Evolutionary conservation across 306 rosid genomes (phyloP).

Genomic region (Parietaria judaica): DNA sequence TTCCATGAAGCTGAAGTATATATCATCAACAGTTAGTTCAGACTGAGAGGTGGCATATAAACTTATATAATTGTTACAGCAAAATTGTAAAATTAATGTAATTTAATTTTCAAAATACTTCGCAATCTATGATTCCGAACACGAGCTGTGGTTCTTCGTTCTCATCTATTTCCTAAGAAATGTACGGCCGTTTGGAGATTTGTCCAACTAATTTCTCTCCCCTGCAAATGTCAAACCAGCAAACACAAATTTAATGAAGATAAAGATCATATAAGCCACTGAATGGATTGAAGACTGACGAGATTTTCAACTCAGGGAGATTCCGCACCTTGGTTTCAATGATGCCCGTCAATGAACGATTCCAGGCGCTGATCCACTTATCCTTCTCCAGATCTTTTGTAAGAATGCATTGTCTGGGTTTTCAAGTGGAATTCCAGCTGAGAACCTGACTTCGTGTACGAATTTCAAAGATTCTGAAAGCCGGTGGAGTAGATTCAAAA

Average conservation of each 20-base stretch:
- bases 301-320: not conserved
- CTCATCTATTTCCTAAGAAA: not conserved
- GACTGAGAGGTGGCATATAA: too few species aligned
- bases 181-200: not conserved
- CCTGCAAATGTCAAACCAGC: slow-evolving; percentile 11
- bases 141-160: slow-evolving; percentile 1
- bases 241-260: not conserved
- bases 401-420: slow-evolving; percentile 30
- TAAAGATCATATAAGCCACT: not conserved
- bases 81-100: not conserved
- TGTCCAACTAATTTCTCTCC: not conserved
- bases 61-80: not conserved
- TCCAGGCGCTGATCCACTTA: slow-evolving; percentile 22
- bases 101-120: not conserved
- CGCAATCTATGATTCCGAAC: not conserved
- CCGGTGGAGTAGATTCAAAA: slow-evolving; percentile 79
- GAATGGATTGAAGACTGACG: not conserved
- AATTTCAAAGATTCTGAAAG: slow-evolving; percentile 75
- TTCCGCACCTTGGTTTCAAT: slow-evolving; percentile 6
- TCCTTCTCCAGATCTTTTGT: slow-evolving; percentile 37
- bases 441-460: slow-evolving; percentile 58
- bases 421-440: slow-evolving; percentile 42
- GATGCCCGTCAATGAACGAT: slow-evolving; percentile 11
- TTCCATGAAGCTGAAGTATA: too few species aligned
- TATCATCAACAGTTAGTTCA: too few species aligned